Conservation (phyloP, 106 monocot species). For the Vanilla planifolia region DNA sequence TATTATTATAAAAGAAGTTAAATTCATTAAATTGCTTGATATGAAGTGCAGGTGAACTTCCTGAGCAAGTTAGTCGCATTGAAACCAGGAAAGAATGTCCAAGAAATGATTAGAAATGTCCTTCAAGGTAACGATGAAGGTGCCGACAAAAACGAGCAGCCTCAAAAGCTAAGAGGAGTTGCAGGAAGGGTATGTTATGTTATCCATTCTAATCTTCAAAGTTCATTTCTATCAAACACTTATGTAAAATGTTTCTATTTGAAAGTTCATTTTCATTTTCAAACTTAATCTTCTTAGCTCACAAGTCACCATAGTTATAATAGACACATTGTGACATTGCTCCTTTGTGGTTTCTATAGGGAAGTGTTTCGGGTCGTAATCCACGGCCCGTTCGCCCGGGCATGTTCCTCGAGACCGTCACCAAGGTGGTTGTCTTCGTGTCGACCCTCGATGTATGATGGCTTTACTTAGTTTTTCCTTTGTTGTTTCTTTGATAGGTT, state of each 20-base stretch:
- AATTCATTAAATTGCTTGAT: too few species aligned
- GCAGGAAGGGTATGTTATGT: constrained; percentile 49
- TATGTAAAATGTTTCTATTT: too few species aligned
- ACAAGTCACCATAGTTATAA: too few species aligned
- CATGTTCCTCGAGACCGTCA: constrained; percentile 57
- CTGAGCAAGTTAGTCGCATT: constrained; percentile 64
- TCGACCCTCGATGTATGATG: not conserved
- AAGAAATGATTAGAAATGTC: constrained; percentile 53
- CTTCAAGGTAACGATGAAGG: constrained; percentile 65
- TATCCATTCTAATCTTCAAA: not conserved
- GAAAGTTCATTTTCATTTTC: too few species aligned
- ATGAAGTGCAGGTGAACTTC: constrained; percentile 52
- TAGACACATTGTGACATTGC: not conserved
- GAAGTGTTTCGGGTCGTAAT: constrained; percentile 52
- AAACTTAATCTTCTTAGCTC: too few species aligned
- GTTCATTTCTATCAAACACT: not conserved
- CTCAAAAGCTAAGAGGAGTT: constrained; percentile 30
- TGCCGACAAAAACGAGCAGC: constrained; percentile 31
- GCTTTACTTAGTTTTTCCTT: not conserved
- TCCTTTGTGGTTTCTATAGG: constrained; percentile 17
- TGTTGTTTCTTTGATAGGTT: constrained; percentile 31
- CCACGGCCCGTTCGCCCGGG: constrained; percentile 75
- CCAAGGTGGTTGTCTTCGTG: constrained; percentile 20
- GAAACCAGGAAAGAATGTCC: constrained; percentile 48
- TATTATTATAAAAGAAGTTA: too few species aligned